These are phyloP conservation scores for Trypanosoma caninum DNA, from an alignment of 208 protist genomes.

Conservation along the genomic window DNA sequence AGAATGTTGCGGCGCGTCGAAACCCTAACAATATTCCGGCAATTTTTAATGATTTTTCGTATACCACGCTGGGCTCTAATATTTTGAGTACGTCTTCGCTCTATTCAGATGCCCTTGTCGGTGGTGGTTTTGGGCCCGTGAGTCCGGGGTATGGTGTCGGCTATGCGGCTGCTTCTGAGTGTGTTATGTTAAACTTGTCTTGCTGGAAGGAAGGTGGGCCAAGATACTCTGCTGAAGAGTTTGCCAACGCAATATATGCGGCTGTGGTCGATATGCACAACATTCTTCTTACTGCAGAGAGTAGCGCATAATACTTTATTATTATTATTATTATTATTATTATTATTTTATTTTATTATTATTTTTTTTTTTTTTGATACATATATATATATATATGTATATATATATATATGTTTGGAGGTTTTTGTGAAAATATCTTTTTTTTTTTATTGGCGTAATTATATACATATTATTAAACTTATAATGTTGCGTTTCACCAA, in stretches of 20 bases:
- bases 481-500: no score
- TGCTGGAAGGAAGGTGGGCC: slow-evolving; percentile 36
- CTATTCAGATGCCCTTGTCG: slow-evolving; percentile 26
- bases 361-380: slow-evolving; percentile 1
- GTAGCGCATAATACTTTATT: slow-evolving; percentile 6
- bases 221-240: slow-evolving; percentile 28
- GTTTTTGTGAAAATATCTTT: no score
- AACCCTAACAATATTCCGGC: slow-evolving; percentile 28
- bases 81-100: slow-evolving; percentile 37
- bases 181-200: slow-evolving; percentile 33
- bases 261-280: slow-evolving; percentile 24
- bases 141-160: slow-evolving; percentile 39
- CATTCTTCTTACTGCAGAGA: background rate
- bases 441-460: no score
- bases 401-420: background rate
- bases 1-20: slow-evolving; percentile 35
- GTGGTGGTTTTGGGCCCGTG: slow-evolving; percentile 40
- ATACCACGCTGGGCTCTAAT: slow-evolving; percentile 27
- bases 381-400: slow-evolving; percentile 1
- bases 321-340: slow-evolving; percentile 14
- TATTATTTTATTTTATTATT: slow-evolving; percentile 5
- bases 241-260: slow-evolving; percentile 16
- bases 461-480: no score
- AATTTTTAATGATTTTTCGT: slow-evolving; percentile 39
- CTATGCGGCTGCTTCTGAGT: slow-evolving; percentile 26